These are phyloP conservation scores for Geotrichum reessii DNA, from an alignment of 1,139 yeast species.

Conservation along the genomic window DNA sequence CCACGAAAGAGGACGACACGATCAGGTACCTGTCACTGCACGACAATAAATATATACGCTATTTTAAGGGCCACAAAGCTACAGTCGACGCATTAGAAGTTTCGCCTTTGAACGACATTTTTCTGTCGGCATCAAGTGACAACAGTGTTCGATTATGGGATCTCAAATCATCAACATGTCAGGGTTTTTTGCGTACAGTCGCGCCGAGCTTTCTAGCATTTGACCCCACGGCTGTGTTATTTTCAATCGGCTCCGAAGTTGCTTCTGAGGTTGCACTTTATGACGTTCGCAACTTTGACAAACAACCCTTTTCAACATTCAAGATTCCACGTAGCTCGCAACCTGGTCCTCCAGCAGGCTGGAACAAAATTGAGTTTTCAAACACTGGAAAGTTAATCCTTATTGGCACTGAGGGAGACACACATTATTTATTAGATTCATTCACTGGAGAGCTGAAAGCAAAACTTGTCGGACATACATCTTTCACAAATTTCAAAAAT, in stretches of 20 bases:
- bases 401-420: constrained; percentile 51
- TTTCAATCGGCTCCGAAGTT: constrained; percentile 59
- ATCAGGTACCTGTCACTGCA: constrained; percentile 65
- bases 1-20: constrained; percentile 63
- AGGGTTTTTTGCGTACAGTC: constrained; percentile 57
- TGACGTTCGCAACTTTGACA: constrained; percentile 53
- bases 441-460: constrained; percentile 58
- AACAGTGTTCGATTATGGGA: constrained; percentile 87
- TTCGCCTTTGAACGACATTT: constrained; percentile 63
- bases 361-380: constrained; percentile 75
- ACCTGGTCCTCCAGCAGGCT: constrained; percentile 31
- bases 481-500: constrained; percentile 33
- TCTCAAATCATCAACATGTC: constrained; percentile 45
- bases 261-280: constrained; percentile 52
- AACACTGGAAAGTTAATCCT: constrained; percentile 73
- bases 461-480: constrained; percentile 44
- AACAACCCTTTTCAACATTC: constrained; percentile 48
- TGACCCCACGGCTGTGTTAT: constrained; percentile 79
- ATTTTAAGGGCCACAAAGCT: constrained; percentile 80
- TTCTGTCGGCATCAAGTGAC: constrained; percentile 69
- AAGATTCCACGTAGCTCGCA: constrained; percentile 32
- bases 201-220: constrained; percentile 57
- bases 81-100: constrained; percentile 69
- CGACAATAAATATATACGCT: constrained; percentile 73
- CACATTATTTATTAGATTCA: constrained; percentile 64